Evolutionary conservation across 2,329 filamentous ascomycete species (phyloP).

Genomic region (Arthrobotrys megalospora): DNA sequence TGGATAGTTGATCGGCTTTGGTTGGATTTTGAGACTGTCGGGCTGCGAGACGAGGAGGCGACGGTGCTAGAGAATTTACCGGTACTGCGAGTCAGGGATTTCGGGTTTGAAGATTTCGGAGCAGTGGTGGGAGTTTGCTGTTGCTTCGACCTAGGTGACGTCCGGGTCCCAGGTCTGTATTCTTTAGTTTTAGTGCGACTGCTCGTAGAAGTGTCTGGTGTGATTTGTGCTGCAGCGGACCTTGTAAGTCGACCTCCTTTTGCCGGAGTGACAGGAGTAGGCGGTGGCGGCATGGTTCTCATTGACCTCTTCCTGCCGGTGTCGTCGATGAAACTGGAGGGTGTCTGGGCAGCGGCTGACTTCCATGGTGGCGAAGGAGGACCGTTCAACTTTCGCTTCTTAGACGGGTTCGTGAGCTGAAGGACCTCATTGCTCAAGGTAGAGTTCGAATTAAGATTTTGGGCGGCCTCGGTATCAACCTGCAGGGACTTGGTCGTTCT

Average conservation of each 20-base stretch:
- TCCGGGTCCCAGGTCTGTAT: conserved; percentile 67
- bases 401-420: conserved; percentile 58
- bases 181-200: conserved; percentile 52
- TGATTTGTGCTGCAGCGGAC: conserved; percentile 64
- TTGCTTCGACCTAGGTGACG: conserved; percentile 61
- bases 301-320: conserved; percentile 74
- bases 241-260: conserved; percentile 66
- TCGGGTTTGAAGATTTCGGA: conserved; percentile 34
- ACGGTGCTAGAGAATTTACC: conserved; percentile 18
- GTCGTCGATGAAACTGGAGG: conserved; percentile 82
- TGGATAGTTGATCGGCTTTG: conserved; percentile 17
- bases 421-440: conserved; percentile 31
- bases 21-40: conserved; percentile 29
- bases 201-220: conserved; percentile 62
- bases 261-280: conserved; percentile 52
- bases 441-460: conserved; percentile 46
- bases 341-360: conserved; percentile 84
- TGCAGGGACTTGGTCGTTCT: conserved; percentile 44
- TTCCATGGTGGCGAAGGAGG: conserved; percentile 89
- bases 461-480: conserved; percentile 52
- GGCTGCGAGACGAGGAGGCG: conserved; percentile 30
- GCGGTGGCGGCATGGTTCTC: conserved; percentile 66
- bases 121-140: conserved; percentile 40
- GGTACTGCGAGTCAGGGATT: conserved; percentile 21
- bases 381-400: conserved; percentile 64